Evolutionary conservation across 257 asterid genomes (phyloP), one percentile per base, ranked within the genome.

Genomic region (Solanum chmielewskii): DNA sequence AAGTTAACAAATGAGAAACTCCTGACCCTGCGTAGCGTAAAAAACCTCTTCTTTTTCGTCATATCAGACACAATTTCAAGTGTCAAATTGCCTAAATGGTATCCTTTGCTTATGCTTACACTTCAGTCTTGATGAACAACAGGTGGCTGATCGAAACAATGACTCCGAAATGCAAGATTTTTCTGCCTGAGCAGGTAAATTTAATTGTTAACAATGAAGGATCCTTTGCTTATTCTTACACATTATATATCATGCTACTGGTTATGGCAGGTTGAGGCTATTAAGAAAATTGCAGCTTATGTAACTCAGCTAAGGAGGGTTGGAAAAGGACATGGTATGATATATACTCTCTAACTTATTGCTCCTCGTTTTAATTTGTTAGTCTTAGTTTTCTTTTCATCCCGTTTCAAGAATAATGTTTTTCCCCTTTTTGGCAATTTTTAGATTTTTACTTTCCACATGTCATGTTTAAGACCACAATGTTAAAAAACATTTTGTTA

Each of bases 261-360:
- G 39, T 39, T 82, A 83, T 69, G 60, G 52, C 91, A 96, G 98
- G 96, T 94, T 29, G 93, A 92, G 91, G 91, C 96, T 81, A 93
- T 95, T 83, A 95, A 92, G 93, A 95, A 90, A 87, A 91, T 93
- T 25, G 83, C 98, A 66, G 98, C 93, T 47, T 96, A 95, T 87
- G 93, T 95, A 47, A 89, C 97, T 88, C 98, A 96, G 76, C 71
- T 96, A 89, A 93, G 98, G 89, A 93, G 93, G 95, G 94, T 95
- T 42, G 99, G 99, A 59, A 95, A 94, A 90, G 99, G 98, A 87
- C 97, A 94, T 20, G 98, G 99, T 95, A 95, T 7, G 90, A 83
- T 87, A 59, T 59, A 13, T 60, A 25, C n/a, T 83, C 35, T 23
- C 6, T 11, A 39, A 41, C 83, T 41, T 41, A 74, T 52, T 75